phyloP scores from a whole-genome alignment of 2,329 filamentous ascomycete species.

The Graphilbum sp. region DNA sequence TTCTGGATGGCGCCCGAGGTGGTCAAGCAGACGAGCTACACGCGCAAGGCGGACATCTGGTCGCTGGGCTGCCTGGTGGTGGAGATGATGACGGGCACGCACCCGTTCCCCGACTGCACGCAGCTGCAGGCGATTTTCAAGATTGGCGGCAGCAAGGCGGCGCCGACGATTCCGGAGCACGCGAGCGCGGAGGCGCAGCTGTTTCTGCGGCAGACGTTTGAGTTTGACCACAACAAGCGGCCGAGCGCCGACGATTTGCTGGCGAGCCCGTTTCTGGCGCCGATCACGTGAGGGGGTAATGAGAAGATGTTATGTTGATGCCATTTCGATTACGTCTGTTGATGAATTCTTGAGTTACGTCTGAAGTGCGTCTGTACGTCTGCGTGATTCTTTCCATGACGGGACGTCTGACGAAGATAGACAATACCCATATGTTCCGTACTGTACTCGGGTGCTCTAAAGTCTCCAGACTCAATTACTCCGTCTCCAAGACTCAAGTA shows the following conservation, averaged over 20 bases:
- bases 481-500: no score
- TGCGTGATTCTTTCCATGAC: no score
- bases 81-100: conserved; percentile 96
- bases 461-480: no score
- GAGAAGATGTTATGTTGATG: background rate
- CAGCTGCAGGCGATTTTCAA: conserved; percentile 98
- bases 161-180: conserved; percentile 74
- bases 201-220: conserved; percentile 82
- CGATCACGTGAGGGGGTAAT: conserved; percentile 31
- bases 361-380: no score
- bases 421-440: no score
- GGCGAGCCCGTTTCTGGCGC: conserved; percentile 64
- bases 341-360: no score
- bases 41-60: conserved; percentile 97
- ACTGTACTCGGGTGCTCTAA: no score
- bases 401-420: no score
- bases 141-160: conserved; percentile 76
- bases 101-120: conserved; percentile 92
- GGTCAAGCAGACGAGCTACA: conserved; percentile 94
- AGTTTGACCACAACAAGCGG: conserved; percentile 84
- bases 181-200: conserved; percentile 69
- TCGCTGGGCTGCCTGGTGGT: conserved; percentile 91
- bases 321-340: no score
- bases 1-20: conserved; percentile 99
- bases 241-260: conserved; percentile 86